Conservation (phyloP, 2,329 filamentous ascomycete genomes). For the Venturia pyrina region DNA sequence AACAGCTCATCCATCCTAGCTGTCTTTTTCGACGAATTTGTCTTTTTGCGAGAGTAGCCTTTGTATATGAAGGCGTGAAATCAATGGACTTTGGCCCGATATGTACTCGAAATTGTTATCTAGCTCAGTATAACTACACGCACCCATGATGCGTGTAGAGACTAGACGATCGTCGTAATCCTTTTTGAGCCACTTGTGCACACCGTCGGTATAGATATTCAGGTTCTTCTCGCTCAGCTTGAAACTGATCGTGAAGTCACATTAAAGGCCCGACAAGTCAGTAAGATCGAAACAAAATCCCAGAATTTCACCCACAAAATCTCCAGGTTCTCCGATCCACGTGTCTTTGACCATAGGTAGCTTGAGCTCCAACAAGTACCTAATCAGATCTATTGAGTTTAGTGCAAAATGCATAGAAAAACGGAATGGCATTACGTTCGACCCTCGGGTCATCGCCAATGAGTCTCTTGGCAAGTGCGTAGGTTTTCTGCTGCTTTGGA, state of each 20-base stretch:
- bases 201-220: neutral
- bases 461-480: neutral
- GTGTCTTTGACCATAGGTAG: neutral
- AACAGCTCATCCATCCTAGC: neutral
- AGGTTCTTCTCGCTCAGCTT: neutral
- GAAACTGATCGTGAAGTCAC: neutral
- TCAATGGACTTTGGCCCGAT: neutral
- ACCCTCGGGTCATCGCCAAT: neutral
- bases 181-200: neutral
- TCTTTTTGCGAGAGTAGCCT: neutral
- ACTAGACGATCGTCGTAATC: neutral
- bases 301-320: neutral
- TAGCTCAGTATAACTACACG: neutral
- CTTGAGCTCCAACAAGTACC: neutral
- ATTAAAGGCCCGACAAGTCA: neutral
- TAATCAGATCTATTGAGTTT: neutral
- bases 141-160: neutral
- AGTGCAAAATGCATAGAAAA: neutral
- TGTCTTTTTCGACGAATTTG: neutral
- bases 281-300: neutral
- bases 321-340: neutral
- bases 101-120: neutral
- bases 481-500: neutral
- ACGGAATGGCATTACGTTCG: no score
- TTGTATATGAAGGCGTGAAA: neutral